These are phyloP conservation scores for Fraxinus pennsylvanica DNA, from an alignment of 257 asterid species.

Conservation along the genomic window DNA sequence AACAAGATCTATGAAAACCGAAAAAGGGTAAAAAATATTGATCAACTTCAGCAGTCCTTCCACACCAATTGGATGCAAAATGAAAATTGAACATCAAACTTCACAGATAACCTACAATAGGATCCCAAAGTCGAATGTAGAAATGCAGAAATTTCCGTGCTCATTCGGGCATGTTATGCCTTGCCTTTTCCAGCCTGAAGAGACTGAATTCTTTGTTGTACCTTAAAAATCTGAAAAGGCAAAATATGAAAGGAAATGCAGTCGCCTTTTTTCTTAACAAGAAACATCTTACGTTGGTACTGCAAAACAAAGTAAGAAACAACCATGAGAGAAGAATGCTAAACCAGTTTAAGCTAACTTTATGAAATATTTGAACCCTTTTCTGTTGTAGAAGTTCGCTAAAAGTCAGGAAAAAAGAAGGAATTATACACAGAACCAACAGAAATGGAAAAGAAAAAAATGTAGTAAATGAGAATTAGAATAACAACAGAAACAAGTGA, in stretches of 20 bases:
- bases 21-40: conserved; percentile 16
- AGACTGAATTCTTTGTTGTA: conserved; percentile 82
- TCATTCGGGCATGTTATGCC: conserved; percentile 40
- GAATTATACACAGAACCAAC: too few relatives aligned
- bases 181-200: conserved; percentile 82
- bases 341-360: not conserved
- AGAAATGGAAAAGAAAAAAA: not conserved
- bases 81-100: conserved; percentile 18
- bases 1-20: conserved; percentile 16
- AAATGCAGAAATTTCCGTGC: conserved; percentile 17
- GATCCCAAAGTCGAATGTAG: conserved; percentile 10
- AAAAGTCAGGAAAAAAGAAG: not conserved
- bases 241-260: not conserved
- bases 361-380: not conserved
- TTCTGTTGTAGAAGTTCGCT: not conserved
- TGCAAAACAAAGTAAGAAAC: not conserved
- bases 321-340: not conserved
- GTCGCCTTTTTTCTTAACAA: not conserved
- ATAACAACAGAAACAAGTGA: not conserved
- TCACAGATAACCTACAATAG: conserved; percentile 32
- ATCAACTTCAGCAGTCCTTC: conserved; percentile 23
- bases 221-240: conserved; percentile 61
- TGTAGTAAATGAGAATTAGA: not conserved
- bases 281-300: not conserved
- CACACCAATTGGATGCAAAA: conserved; percentile 31